phyloP scores from a whole-genome alignment of 2,329 filamentous ascomycete genomes.

The Xylaria sp. region DNA sequence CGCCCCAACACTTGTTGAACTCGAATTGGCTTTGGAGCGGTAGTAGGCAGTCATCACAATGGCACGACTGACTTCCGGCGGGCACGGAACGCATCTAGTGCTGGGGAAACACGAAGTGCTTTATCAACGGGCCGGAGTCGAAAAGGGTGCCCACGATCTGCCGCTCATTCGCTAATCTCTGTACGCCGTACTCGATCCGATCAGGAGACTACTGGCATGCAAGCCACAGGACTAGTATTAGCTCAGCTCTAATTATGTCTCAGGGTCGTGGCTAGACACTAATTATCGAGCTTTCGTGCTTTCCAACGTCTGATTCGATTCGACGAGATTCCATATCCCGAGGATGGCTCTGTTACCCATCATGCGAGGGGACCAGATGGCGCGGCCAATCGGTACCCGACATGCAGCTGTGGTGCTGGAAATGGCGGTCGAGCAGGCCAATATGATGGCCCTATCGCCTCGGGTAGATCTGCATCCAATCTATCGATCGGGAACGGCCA shows the following conservation, averaged over 20 bases:
- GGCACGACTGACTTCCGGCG: too few relatives aligned
- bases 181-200: conserved; percentile 4
- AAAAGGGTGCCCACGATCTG: neutral
- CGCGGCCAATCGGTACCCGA: conserved; percentile 34
- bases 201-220: conserved; percentile 9
- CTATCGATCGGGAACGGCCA: conserved; percentile 45
- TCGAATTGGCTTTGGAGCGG: too few relatives aligned
- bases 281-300: neutral
- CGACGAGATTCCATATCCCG: conserved; percentile 13
- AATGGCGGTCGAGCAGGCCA: conserved; percentile 1
- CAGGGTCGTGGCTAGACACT: too few relatives aligned
- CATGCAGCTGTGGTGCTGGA: conserved; percentile 14
- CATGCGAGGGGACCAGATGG: conserved; percentile 43
- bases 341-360: neutral
- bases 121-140: conserved; percentile 1
- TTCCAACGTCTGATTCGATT: neutral
- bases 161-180: conserved; percentile 22
- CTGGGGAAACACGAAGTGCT: conserved; percentile 2
- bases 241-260: neutral
- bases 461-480: conserved; percentile 44
- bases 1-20: too few relatives aligned
- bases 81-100: neutral
- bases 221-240: neutral
- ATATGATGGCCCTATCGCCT: conserved; percentile 2
- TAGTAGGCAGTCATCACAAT: too few relatives aligned